A percentile compares a stretch with the other conserved stretches of the same genome.
These are phyloP conservation scores for Exserohilum rostratum DNA, from an alignment of 2,329 filamentous ascomycete genomes.

Conservation along the genomic window DNA sequence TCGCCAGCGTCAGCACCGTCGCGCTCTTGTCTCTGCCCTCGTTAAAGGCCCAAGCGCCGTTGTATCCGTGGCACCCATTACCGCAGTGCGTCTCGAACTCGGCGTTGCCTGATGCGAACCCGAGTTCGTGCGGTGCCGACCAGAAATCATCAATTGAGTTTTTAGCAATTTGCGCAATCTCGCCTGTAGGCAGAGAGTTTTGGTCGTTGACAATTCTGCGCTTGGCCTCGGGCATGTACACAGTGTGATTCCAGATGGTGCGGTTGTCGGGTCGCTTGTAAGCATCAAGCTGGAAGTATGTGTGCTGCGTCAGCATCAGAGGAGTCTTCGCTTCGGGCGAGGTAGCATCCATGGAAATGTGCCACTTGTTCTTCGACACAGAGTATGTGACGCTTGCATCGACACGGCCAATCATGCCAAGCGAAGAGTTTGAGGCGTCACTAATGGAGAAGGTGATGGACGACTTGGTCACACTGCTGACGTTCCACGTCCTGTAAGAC, in stretches of 20 bases:
- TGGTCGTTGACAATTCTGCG: slow-evolving; percentile 35
- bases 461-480: slow-evolving; percentile 30
- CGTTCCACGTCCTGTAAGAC: slow-evolving; percentile 40
- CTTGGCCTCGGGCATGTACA: slow-evolving; percentile 39
- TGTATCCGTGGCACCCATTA: slow-evolving; percentile 45
- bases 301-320: slow-evolving; percentile 44
- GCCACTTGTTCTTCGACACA: slow-evolving; percentile 43
- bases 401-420: slow-evolving; percentile 39
- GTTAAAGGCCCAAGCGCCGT: slow-evolving; percentile 41
- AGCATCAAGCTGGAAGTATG: slow-evolving; percentile 46
- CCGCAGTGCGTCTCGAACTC: slow-evolving; percentile 42
- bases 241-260: slow-evolving; percentile 43
- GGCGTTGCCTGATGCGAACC: slow-evolving; percentile 33
- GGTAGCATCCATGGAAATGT: slow-evolving; percentile 38
- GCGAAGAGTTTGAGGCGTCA: slow-evolving; percentile 39
- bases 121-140: slow-evolving; percentile 40
- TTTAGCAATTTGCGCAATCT: slow-evolving; percentile 33
- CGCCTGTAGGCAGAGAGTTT: slow-evolving; percentile 42
- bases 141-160: slow-evolving; percentile 41
- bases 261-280: slow-evolving; percentile 39
- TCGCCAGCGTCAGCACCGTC: slow-evolving; percentile 36
- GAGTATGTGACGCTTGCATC: slow-evolving; percentile 40
- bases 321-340: slow-evolving; percentile 38
- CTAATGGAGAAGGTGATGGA: slow-evolving; percentile 42
- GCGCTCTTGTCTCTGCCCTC: slow-evolving; percentile 28